Conservation (phyloP, 805 yeast species). For the Ogataea ganodermae region DNA sequence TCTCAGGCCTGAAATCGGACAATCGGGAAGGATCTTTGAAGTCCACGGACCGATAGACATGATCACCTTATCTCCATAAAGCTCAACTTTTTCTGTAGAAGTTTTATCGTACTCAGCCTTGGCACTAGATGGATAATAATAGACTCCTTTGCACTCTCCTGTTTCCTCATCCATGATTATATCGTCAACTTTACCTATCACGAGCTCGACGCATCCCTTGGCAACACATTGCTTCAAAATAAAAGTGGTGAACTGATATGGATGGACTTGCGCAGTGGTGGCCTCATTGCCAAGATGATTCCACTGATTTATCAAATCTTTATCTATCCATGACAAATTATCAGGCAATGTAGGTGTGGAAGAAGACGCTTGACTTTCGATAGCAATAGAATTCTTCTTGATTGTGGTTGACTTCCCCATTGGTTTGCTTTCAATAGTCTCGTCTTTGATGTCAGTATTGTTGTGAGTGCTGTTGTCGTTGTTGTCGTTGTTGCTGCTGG, state of each 20-base stretch:
- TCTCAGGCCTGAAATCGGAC: slow-evolving; percentile 91
- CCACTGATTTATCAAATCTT: slow-evolving; percentile 67
- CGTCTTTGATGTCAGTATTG: not conserved
- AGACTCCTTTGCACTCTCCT: slow-evolving; percentile 72
- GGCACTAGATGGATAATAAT: slow-evolving; percentile 48
- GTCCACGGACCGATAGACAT: slow-evolving; percentile 97
- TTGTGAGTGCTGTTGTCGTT: not conserved
- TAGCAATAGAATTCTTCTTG: slow-evolving; percentile 38
- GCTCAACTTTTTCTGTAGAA: slow-evolving; percentile 41
- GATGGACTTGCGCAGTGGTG: slow-evolving; percentile 96
- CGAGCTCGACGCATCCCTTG: slow-evolving; percentile 77
- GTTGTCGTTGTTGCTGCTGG: not conserved
- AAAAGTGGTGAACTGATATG: slow-evolving; percentile 88
- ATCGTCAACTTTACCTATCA: slow-evolving; percentile 81
- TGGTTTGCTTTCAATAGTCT: slow-evolving; percentile 17
- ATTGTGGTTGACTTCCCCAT: slow-evolving; percentile 34
- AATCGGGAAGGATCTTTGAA: slow-evolving; percentile 81
- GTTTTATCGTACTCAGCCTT: slow-evolving; percentile 36
- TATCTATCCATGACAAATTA: slow-evolving; percentile 76
- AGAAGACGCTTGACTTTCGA: slow-evolving; percentile 27
- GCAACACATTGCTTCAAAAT: slow-evolving; percentile 78
- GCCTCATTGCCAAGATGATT: slow-evolving; percentile 79
- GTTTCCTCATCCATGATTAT: slow-evolving; percentile 60
- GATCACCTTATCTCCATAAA: slow-evolving; percentile 75
- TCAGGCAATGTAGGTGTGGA: slow-evolving; percentile 46